These are phyloP conservation scores for Irpex sp. DNA, from an alignment of 1,284 basidiomycete genomes.

Conservation along the genomic window DNA sequence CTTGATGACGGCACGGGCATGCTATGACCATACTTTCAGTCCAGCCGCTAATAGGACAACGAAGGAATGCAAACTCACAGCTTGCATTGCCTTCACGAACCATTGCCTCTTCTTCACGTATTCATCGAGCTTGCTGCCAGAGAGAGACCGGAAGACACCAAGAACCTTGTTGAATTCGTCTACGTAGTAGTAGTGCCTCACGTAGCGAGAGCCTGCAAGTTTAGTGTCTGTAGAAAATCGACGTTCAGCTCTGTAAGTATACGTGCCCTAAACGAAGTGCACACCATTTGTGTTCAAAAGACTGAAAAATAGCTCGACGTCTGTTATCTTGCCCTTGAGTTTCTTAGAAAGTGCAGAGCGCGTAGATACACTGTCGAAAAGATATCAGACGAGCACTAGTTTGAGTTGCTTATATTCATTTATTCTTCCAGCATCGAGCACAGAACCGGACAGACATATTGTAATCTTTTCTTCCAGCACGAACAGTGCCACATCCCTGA, in stretches of 20 bases:
- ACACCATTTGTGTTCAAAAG: too few species aligned
- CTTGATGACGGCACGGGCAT: neutral
- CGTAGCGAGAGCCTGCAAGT: neutral
- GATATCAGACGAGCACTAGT: too few species aligned
- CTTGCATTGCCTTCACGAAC: neutral
- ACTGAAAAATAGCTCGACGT: too few species aligned
- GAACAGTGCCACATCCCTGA: slow-evolving; percentile 7
- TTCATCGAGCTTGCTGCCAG: neutral
- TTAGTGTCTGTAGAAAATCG: too few species aligned
- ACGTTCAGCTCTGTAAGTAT: too few species aligned
- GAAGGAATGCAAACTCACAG: neutral
- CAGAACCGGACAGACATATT: slow-evolving; percentile 10
- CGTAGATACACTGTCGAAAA: too few species aligned
- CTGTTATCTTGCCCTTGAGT: too few species aligned
- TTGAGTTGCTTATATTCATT: slow-evolving; percentile 2
- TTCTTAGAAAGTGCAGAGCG: neutral
- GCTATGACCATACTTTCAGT: neutral
- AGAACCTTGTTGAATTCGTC: neutral
- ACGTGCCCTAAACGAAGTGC: too few species aligned
- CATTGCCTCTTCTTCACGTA: neutral
- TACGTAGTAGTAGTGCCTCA: neutral
- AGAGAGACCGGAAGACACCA: neutral
- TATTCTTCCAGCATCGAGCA: slow-evolving; percentile 7
- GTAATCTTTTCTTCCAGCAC: slow-evolving; percentile 8
- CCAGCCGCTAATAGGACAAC: neutral